Percentiles rank a stretch among this genome's conserved stretches.
These are phyloP conservation scores for Simmondsia chinensis DNA, from an alignment of 148 eudicot species.

Conservation along the genomic window DNA sequence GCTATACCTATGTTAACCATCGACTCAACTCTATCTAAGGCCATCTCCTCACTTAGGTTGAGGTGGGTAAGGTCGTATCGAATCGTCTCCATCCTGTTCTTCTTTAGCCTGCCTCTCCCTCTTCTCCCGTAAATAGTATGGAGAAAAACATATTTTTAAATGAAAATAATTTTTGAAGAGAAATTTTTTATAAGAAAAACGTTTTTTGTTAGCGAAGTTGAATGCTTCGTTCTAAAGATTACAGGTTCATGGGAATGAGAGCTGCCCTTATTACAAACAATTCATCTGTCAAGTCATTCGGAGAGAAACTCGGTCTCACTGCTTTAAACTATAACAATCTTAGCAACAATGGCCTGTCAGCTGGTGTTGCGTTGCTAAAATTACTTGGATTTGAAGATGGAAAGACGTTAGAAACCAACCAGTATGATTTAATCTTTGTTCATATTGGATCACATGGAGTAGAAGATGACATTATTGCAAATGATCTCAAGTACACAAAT, in stretches of 20 bases:
- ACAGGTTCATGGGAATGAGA: conserved; percentile 94
- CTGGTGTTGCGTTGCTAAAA: conserved; percentile 38
- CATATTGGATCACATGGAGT: conserved; percentile 43
- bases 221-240: conserved; percentile 8
- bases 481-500: conserved; percentile 34
- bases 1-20: too few relatives aligned
- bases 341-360: conserved; percentile 12
- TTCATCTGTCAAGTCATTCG: conserved; percentile 37
- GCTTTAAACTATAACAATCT: conserved; percentile 26
- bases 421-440: conserved; percentile 68
- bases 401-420: conserved; percentile 33
- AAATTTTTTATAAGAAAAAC: not conserved
- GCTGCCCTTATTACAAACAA: conserved; percentile 56
- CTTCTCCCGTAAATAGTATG: too few relatives aligned
- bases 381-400: conserved; percentile 82
- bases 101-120: too few relatives aligned
- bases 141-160: too few relatives aligned
- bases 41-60: too few relatives aligned
- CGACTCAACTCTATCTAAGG: too few relatives aligned
- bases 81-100: too few relatives aligned
- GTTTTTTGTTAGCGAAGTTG: not conserved
- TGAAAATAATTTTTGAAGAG: not conserved
- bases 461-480: conserved; percentile 15
- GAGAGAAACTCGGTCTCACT: conserved; percentile 57
- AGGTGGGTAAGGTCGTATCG: too few relatives aligned